These are phyloP conservation scores for Phytophthora pistaciae DNA, from an alignment of 352 stramenopile genomes.

Conservation along the genomic window DNA sequence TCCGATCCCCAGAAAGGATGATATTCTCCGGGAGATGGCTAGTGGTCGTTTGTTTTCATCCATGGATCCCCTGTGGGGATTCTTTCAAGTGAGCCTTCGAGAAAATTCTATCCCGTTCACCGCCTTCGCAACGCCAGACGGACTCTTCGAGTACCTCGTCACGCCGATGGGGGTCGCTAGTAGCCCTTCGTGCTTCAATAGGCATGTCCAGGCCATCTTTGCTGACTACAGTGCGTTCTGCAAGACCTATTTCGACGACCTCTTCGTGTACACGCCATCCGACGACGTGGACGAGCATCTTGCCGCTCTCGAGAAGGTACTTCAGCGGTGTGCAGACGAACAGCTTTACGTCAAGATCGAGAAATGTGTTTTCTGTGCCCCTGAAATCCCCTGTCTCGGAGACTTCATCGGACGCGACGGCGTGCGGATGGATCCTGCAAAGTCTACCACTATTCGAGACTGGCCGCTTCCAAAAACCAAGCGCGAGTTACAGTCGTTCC, in stretches of 20 bases:
- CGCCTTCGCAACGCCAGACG: constrained; percentile 12
- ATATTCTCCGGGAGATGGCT: too few species aligned
- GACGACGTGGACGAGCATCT: not conserved
- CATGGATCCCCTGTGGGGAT: too few species aligned
- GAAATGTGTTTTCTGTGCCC: not conserved
- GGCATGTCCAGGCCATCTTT: not conserved
- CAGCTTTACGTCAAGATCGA: not conserved
- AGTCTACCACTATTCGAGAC: too few species aligned
- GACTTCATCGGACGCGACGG: constrained; percentile 3
- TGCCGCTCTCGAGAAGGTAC: not conserved
- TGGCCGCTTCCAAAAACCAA: too few species aligned
- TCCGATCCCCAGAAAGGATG: too few species aligned
- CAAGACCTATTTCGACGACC: not conserved
- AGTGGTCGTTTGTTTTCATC: too few species aligned
- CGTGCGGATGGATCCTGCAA: constrained; percentile 6
- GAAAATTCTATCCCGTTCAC: constrained; percentile 8
- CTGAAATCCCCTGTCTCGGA: not conserved
- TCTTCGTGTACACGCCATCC: not conserved
- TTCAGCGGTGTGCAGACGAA: not conserved
- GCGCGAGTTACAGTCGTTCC: too few species aligned
- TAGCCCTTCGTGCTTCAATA: not conserved
- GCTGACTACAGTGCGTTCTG: not conserved
- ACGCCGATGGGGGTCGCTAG: not conserved
- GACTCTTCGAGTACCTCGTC: constrained; percentile 10
- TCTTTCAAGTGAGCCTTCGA: constrained; percentile 8